A percentile compares a stretch with the other conserved stretches of the same genome.
Evolutionary conservation across 2,329 filamentous ascomycete genomes (phyloP).

Genomic region (Camillea tinctor): DNA sequence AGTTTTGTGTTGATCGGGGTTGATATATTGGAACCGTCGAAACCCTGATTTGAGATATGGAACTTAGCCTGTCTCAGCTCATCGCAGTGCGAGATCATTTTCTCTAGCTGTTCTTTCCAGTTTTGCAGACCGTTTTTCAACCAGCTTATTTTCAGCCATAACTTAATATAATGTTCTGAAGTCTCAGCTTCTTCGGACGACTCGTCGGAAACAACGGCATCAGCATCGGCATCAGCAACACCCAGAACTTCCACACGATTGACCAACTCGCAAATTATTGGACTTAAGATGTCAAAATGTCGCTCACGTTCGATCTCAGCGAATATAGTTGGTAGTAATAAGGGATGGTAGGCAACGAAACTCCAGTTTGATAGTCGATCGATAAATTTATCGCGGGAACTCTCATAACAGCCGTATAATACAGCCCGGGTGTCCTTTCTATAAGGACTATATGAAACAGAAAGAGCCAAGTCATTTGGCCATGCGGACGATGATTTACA

Average conservation of each 20-base stretch:
- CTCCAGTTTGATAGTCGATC: conserved; percentile 10
- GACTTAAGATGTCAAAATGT: conserved; percentile 5
- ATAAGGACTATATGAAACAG: conserved; percentile 17
- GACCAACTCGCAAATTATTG: conserved; percentile 10
- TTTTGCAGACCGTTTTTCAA: conserved; percentile 6
- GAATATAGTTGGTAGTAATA: conserved; percentile 18
- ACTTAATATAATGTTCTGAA: background rate
- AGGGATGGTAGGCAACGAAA: conserved; percentile 14
- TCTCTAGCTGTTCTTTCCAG: conserved; percentile 6
- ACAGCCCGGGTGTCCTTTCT: conserved; percentile 15
- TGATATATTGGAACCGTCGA: too few relatives aligned
- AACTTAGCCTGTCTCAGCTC: background rate
- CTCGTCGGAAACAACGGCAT: background rate
- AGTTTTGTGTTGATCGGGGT: too few relatives aligned
- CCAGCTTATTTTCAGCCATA: conserved; percentile 8
- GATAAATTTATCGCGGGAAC: conserved; percentile 9
- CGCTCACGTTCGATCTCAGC: conserved; percentile 21
- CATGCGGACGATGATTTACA: conserved; percentile 8
- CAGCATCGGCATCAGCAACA: background rate
- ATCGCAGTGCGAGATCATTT: conserved; percentile 7
- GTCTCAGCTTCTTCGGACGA: background rate
- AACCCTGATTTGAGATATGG: background rate
- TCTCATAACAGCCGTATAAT: conserved; percentile 20
- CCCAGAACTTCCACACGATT: conserved; percentile 6
- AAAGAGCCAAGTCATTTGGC: conserved; percentile 18